phyloP scores from a whole-genome alignment of 2,329 filamentous ascomycete genomes.

The Biscogniauxia sp. region DNA sequence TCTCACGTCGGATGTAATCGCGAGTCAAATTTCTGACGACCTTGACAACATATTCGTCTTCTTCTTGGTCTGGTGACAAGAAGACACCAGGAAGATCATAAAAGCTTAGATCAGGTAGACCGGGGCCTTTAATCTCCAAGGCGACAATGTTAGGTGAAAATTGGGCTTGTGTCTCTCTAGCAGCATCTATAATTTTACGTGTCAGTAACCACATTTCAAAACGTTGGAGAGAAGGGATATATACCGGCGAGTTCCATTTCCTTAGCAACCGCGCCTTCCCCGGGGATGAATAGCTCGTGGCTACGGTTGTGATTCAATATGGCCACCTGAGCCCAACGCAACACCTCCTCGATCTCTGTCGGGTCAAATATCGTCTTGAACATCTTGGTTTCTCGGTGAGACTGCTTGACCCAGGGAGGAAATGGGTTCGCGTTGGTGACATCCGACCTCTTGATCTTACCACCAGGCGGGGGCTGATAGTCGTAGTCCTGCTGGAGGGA shows the following conservation, averaged over 20 bases:
- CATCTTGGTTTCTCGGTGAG: conserved; percentile 43
- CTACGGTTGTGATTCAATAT: conserved; percentile 65
- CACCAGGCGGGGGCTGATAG: conserved; percentile 42
- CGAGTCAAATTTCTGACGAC: conserved; percentile 70
- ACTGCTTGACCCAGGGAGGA: conserved; percentile 61
- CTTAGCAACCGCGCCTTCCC: conserved; percentile 39
- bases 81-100: conserved; percentile 86
- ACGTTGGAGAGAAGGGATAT: conserved; percentile 6
- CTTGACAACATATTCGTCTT: conserved; percentile 66
- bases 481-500: conserved; percentile 64
- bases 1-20: conserved; percentile 66
- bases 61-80: conserved; percentile 60
- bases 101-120: conserved; percentile 72
- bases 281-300: conserved; percentile 53
- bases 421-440: conserved; percentile 54
- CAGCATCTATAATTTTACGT: conserved; percentile 26
- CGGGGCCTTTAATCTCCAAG: conserved; percentile 70
- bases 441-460: conserved; percentile 43
- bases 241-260: conserved; percentile 36
- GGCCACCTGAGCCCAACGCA: conserved; percentile 75
- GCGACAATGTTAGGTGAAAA: conserved; percentile 83
- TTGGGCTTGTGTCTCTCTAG: conserved; percentile 52
- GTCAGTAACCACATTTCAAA: conserved; percentile 8
- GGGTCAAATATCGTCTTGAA: conserved; percentile 66
- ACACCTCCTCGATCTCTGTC: conserved; percentile 61